Conservation (phyloP, 148 eudicot genomes). For the Nepenthes mirabilis region DNA sequence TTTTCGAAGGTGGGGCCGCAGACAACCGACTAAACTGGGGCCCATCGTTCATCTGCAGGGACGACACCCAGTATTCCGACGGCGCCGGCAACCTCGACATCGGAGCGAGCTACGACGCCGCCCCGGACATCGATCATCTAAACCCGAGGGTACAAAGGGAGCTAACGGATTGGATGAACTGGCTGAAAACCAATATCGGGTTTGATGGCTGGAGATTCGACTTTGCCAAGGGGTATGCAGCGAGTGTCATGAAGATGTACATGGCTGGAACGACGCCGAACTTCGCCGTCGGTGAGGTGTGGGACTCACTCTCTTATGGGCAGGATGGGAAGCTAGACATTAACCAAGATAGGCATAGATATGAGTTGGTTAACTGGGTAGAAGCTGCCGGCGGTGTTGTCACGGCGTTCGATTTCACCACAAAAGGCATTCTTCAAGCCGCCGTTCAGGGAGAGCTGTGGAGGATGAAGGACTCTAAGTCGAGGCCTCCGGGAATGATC, state of each 20-base stretch:
- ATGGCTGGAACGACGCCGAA: slow-evolving; percentile 20
- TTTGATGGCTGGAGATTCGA: slow-evolving; percentile 54
- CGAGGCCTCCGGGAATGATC: slow-evolving; percentile 39
- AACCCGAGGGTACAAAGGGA: slow-evolving; percentile 49
- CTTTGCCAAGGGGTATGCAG: slow-evolving; percentile 39
- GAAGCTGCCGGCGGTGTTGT: slow-evolving; percentile 24
- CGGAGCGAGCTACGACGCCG: slow-evolving; percentile 21
- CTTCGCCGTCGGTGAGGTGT: slow-evolving; percentile 47
- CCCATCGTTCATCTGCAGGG: slow-evolving; percentile 37
- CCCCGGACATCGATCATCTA: slow-evolving; percentile 64
- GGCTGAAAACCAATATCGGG: slow-evolving; percentile 43
- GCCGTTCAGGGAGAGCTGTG: slow-evolving; percentile 33
- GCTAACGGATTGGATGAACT: slow-evolving; percentile 62
- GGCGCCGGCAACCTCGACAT: slow-evolving; percentile 51
- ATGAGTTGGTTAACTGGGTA: slow-evolving; percentile 28
- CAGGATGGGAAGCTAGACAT: slow-evolving; percentile 20
- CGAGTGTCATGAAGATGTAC: slow-evolving; percentile 20
- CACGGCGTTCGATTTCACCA: slow-evolving; percentile 35
- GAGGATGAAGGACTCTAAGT: slow-evolving; percentile 31
- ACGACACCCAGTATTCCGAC: slow-evolving; percentile 39
- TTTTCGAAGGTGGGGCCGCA: slow-evolving; percentile 51
- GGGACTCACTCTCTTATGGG: slow-evolving; percentile 19
- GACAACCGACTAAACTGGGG: slow-evolving; percentile 76
- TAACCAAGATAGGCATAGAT: slow-evolving; percentile 25
- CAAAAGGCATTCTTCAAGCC: slow-evolving; percentile 40